Percentiles rank a stretch among this genome's conserved stretches.
phyloP scores from a whole-genome alignment of 768 basidiomycete species.

The Amanita rimosa region DNA sequence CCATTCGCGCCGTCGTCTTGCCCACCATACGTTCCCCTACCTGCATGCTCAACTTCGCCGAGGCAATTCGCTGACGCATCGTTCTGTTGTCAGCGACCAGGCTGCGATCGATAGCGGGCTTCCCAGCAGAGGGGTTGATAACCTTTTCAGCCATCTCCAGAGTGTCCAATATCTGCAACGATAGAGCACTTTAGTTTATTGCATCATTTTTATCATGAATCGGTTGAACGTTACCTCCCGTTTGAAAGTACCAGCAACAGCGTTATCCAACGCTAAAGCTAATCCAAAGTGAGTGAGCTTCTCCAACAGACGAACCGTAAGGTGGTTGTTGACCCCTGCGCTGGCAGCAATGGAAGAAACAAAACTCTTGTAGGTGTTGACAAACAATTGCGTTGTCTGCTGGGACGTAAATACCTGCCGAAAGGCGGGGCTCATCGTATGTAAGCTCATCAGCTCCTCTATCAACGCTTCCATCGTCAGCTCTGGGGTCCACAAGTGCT shows the following conservation, averaged over 20 bases:
- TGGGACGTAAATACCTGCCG: conserved; percentile 66
- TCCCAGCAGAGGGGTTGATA: conserved; percentile 36
- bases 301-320: conserved; percentile 43
- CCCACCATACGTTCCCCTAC: conserved; percentile 51
- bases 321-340: conserved; percentile 27
- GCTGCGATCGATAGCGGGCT: conserved; percentile 40
- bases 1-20: conserved; percentile 51
- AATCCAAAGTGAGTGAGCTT: conserved; percentile 63
- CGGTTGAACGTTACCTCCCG: no score
- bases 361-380: conserved; percentile 52
- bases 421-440: conserved; percentile 53
- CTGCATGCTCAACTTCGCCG: conserved; percentile 49
- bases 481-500: conserved; percentile 14
- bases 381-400: conserved; percentile 53
- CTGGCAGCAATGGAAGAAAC: conserved; percentile 29
- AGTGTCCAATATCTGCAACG: conserved; percentile 42
- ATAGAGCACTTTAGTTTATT: background rate
- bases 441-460: conserved; percentile 59
- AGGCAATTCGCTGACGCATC: conserved; percentile 39
- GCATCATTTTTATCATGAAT: no score
- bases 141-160: conserved; percentile 41
- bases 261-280: conserved; percentile 53
- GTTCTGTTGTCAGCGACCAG: conserved; percentile 42
- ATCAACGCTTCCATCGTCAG: conserved; percentile 48
- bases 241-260: conserved; percentile 55